Evolutionary conservation across 352 stramenopile species (phyloP).

Genomic region (Phytopythium litorale): DNA sequence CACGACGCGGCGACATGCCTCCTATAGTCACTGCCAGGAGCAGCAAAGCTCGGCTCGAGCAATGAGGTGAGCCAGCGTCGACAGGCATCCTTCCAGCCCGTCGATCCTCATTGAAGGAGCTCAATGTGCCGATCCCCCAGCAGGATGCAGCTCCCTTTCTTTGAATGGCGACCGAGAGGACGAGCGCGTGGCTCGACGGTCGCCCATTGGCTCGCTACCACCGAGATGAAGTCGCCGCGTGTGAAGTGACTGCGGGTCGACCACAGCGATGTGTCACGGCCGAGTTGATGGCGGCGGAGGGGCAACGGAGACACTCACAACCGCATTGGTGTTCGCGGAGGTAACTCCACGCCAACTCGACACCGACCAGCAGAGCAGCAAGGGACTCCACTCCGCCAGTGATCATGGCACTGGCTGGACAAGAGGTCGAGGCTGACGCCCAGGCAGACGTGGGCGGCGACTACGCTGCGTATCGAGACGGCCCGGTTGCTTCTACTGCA

Average conservation of each 20-base stretch:
- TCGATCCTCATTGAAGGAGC: too few species aligned
- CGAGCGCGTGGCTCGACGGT: background rate
- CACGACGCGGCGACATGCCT: too few species aligned
- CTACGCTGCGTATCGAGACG: background rate
- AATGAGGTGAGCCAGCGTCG: too few species aligned
- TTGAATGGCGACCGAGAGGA: background rate
- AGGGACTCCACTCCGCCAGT: background rate
- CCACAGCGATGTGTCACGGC: background rate
- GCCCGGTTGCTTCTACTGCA: background rate
- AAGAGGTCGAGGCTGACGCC: background rate
- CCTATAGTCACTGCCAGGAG: too few species aligned
- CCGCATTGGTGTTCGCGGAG: background rate
- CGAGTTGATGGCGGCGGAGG: background rate
- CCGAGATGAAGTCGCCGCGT: background rate
- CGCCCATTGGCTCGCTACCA: background rate
- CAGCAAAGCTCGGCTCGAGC: too few species aligned
- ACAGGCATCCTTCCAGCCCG: too few species aligned
- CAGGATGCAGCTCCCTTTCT: background rate
- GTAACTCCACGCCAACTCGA: background rate
- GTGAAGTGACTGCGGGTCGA: conserved; percentile 1
- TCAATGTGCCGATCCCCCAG: background rate
- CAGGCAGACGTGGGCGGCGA: background rate
- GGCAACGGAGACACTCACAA: background rate
- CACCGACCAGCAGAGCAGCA: background rate
- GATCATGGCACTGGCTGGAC: background rate